A percentile compares a stretch with the other conserved stretches of the same genome.
Conservation (phyloP, 352 stramenopile species). For the Phytophthora boehmeriae region DNA sequence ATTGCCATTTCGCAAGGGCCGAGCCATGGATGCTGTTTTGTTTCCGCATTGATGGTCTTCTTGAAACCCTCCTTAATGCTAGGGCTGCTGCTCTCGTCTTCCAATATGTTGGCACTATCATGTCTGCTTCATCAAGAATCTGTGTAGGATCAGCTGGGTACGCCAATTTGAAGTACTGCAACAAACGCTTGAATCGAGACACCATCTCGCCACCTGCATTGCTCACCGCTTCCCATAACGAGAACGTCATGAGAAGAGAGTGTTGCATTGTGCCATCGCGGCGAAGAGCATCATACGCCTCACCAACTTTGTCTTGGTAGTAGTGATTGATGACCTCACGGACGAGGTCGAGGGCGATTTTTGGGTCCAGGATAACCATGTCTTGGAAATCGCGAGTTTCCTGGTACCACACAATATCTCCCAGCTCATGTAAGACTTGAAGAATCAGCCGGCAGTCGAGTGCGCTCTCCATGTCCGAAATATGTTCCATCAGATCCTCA, state of each 20-base stretch:
- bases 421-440: conserved; percentile 10
- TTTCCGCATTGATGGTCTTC: neutral
- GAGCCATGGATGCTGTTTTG: neutral
- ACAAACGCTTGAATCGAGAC: too few relatives aligned
- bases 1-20: conserved; percentile 16
- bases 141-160: conserved; percentile 6
- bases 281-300: neutral
- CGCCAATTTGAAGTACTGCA: conserved; percentile 16
- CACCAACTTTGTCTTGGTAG: neutral
- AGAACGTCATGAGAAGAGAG: too few relatives aligned
- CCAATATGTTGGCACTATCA: conserved; percentile 28
- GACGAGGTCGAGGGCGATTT: conserved; percentile 24
- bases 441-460: too few relatives aligned
- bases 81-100: conserved; percentile 3
- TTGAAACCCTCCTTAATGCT: conserved; percentile 1
- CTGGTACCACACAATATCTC: conserved; percentile 29
- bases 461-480: too few relatives aligned
- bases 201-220: neutral
- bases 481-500: too few relatives aligned
- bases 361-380: conserved; percentile 18
- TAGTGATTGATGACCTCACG: conserved; percentile 23
- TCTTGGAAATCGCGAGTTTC: neutral
- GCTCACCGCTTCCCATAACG: neutral
- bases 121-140: neutral
- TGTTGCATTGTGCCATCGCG: neutral